Base-by-base conservation (phyloP, 148 eudicot genomes). In the Vaccinium myrtillus region DNA sequence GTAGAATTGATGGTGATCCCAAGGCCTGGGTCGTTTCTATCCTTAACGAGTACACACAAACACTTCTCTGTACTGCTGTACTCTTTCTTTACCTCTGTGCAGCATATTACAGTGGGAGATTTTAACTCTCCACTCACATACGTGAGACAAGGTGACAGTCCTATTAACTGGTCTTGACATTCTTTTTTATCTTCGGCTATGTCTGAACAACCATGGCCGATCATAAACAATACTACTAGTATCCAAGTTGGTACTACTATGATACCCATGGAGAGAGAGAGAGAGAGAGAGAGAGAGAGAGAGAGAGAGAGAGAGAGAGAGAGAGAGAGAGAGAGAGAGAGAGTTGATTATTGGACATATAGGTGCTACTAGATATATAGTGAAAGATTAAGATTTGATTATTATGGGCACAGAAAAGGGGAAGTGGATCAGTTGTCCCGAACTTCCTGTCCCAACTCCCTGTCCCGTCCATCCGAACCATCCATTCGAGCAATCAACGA, bases 1-100 rank as follows among this genome's bases (percentile, higher is more conserved):
- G 90, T 85, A 30, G 80, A 84, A 6, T 88, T 88, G 49, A 88
- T 86, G 54, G 83, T 88, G 82, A 88, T 30, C 10, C 86, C 90
- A 6, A 88, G 86, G 82, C 71, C 77, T 13, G 90, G 90, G 46
- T 88, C 90, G 56, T 85, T 85, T 12, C 90, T 71, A 61, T 88
- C 90, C 36, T 83, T 88, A 15, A 85, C 86, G 5, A 83, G 84
- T 18, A 88, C 21, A 75, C 90, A 88, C 5, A 88, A 61, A 46
- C 90, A 88, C 84, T 39, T 88, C 51, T 80, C 79, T 39, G 81
- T 88, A 8, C 1, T 55, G 23, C 67, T 84, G 56, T 74, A 55
- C 54, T 77, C 73, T 46, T 80, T 5, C n/a, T 53, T 53, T 30
- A 85, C 18, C 11, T 46, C 32, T 2, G 59, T 48, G 79, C 90